Conservation (phyloP, 148 eudicot genomes). For the Talinum fruticosum region DNA sequence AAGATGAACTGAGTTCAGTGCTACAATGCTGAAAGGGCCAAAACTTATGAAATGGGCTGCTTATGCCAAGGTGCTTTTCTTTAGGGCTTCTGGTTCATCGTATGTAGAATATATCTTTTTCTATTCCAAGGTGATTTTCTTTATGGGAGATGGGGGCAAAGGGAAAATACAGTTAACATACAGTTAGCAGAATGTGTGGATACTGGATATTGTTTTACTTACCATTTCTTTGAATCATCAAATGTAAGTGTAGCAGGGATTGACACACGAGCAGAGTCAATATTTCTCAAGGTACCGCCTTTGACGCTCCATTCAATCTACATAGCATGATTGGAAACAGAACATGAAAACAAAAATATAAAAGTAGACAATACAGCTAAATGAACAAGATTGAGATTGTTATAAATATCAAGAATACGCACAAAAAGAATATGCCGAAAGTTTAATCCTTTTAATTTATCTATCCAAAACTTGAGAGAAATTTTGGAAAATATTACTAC, state of each 20-base stretch:
- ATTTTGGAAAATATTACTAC: no score
- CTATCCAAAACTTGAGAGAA: not conserved
- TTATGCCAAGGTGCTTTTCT: no score
- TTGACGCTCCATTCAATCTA: constrained; percentile 95
- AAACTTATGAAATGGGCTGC: no score
- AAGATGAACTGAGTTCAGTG: no score
- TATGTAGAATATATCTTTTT: not conserved
- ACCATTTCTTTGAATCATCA: constrained; percentile 82
- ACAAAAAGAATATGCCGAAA: not conserved
- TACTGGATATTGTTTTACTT: constrained; percentile 13
- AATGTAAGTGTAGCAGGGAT: constrained; percentile 77
- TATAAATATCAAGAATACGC: not conserved
- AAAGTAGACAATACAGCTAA: constrained; percentile 6
- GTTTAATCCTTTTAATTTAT: not conserved
- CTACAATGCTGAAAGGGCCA: no score
- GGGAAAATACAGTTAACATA: not conserved
- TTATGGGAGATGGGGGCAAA: not conserved
- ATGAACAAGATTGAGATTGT: constrained; percentile 1
- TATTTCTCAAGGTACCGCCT: constrained; percentile 80
- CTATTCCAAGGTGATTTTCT: not conserved
- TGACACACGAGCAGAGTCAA: constrained; percentile 85
- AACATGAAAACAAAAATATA: constrained; percentile 2
- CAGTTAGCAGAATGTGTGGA: not conserved
- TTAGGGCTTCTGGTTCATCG: no score
- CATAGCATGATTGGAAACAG: not conserved